Conservation (phyloP, 192 early-diverging fungal species). For the Backusella macrospora region DNA sequence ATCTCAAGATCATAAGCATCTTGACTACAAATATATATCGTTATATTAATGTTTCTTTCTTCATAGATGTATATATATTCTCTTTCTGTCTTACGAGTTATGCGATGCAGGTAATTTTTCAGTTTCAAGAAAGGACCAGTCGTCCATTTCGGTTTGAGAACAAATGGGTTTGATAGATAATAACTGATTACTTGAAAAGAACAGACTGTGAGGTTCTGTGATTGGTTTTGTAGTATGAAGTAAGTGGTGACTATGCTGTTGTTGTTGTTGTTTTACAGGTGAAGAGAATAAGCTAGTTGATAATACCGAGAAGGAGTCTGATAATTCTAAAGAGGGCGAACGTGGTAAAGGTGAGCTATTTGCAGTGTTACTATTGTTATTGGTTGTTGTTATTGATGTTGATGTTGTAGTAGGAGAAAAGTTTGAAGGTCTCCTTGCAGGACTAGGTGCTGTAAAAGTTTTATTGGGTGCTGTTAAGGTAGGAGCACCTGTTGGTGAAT, state of each 20-base stretch:
- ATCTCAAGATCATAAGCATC: slow-evolving; percentile 76
- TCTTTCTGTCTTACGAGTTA: slow-evolving; percentile 28
- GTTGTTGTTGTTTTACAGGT: not conserved
- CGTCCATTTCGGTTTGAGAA: slow-evolving; percentile 11
- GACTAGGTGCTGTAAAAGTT: slow-evolving; percentile 16
- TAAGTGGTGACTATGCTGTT: not conserved
- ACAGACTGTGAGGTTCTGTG: slow-evolving; percentile 18
- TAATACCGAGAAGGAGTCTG: slow-evolving; percentile 24
- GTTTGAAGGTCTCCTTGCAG: slow-evolving; percentile 17
- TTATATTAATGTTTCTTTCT: not conserved
- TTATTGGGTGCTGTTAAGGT: slow-evolving; percentile 19
- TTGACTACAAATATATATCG: slow-evolving; percentile 49
- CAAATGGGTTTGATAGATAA: slow-evolving; percentile 22
- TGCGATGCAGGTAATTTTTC: slow-evolving; percentile 34
- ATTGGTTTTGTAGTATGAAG: not conserved
- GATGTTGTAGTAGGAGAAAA: not conserved
- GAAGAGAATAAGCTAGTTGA: not conserved
- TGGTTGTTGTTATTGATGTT: no score
- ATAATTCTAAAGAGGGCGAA: slow-evolving; percentile 20
- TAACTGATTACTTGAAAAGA: slow-evolving; percentile 24
- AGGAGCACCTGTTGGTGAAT: slow-evolving; percentile 6
- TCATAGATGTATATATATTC: not conserved
- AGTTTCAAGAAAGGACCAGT: slow-evolving; percentile 8
- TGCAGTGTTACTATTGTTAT: not conserved
- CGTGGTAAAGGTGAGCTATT: slow-evolving; percentile 3